Evolutionary conservation across 345 rosid species (phyloP), one percentile per base, ranked within the genome.

Genomic region (Nephelium lappaceum): DNA sequence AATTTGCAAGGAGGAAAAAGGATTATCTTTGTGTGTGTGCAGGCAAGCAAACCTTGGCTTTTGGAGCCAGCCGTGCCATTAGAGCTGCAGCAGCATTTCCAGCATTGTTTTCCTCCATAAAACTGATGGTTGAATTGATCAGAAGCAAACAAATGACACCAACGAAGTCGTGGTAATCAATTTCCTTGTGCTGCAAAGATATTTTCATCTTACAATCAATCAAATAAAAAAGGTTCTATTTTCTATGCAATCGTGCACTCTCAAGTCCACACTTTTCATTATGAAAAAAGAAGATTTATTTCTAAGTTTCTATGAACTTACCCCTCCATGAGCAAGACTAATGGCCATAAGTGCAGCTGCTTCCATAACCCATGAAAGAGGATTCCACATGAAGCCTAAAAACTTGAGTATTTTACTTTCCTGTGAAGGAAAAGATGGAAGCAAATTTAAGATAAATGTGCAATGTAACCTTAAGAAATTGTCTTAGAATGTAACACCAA

Each of bases 301-400:
- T 9, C 25, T 3, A 60, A 60, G 8, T 60, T n/a, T 19, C 25
- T 11, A 57, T 41, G 24, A 42, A 83, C 87, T 82, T 84, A 89
- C 92, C 31, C 87, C 88, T 58, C 86, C 86, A 47, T 83, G 88
- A 27, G 92, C 87, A 24, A 89, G 85, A 55, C 77, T 72, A 36
- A 88, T 81, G 80, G 92, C 89, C 92, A 89, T 89, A 74, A 89
- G 31, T 42, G 92, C 92, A 7, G 92, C 92, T 31, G 82, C 90
- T 82, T 88, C 89, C 92, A 88, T 88, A 69, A 86, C 90, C 89
- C 91, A 88, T 23, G 91, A 88, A 10, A 88, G 78, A 25, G 91
- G 91, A 81, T 88, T 88, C 91, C 91, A 88, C 94, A 89, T 91
- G 80, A 89, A 91, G 19, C 90, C 91, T 72, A 87, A 75, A 81